Evolutionary conservation across 2,329 filamentous ascomycete genomes (phyloP).

Genomic region (Cercospora zeina): DNA sequence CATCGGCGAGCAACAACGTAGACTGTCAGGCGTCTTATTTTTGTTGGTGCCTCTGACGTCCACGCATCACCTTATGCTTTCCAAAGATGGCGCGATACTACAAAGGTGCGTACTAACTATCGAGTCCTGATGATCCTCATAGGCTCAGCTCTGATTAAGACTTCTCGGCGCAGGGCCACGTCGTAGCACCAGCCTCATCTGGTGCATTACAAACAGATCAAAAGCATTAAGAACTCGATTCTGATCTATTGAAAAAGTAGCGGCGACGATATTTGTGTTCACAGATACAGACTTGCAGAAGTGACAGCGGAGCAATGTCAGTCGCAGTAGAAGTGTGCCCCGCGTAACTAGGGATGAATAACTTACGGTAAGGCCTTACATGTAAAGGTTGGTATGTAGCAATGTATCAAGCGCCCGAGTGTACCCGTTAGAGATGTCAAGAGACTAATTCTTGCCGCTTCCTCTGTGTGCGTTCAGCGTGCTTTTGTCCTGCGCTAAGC

Average conservation of each 20-base stretch:
- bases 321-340: too few relatives aligned
- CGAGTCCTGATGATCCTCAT: slow-evolving; percentile 1
- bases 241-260: not conserved
- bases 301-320: too few relatives aligned
- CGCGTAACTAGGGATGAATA: too few relatives aligned
- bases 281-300: too few relatives aligned
- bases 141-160: slow-evolving; percentile 1
- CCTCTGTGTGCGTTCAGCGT: too few relatives aligned
- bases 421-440: too few relatives aligned
- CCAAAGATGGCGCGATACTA: not conserved
- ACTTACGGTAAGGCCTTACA: too few relatives aligned
- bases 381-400: too few relatives aligned
- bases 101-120: not conserved
- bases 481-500: too few relatives aligned
- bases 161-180: slow-evolving; percentile 15
- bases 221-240: not conserved
- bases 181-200: not conserved
- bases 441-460: too few relatives aligned
- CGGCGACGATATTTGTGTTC: not conserved
- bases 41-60: not conserved
- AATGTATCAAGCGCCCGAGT: too few relatives aligned
- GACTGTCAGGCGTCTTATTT: not conserved
- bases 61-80: not conserved
- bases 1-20: not conserved
- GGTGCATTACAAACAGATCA: not conserved